Base-by-base conservation (phyloP, 2,329 filamentous ascomycete genomes). In the Helotiales sp. region DNA sequence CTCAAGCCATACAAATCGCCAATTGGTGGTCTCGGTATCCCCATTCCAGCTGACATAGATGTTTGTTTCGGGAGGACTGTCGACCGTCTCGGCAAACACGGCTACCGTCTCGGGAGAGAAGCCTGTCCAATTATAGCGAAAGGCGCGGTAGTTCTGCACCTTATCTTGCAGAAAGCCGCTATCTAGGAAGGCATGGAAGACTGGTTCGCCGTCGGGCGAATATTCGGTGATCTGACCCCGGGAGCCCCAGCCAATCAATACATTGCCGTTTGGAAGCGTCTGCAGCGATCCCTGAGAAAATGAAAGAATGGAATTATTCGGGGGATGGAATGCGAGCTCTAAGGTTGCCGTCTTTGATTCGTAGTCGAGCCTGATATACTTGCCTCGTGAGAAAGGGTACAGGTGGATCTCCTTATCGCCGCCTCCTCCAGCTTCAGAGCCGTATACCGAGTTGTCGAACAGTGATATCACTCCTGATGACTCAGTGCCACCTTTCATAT, bases 1-100 rank as follows among this genome's bases (percentile, higher is more conserved):
- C n/a, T n/a, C n/a, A n/a, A n/a, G n/a, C n/a, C n/a, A n/a, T n/a
- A n/a, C n/a, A 34, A 56, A 56, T 27, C 13, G 25, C 83, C 82
- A 81, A 3, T 55, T 38, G 2, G 65, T 69, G 0, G 76, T 77
- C 64, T 77, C 74, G 0, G 78, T 81, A 48, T 79, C 78, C 4
- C 79, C 79, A 56, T 81, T 81, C 79, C 79, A 82, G 4, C 78
- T 82, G 2, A 83, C 80, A 67, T 80, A 85, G 8, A 73, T 70
- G 59, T 69, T 74, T 8, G 67, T 70, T 22, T 62, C 64, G 1
- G 71, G 70, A 17, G 67, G 68, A 10, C 63, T 57, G n/a, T n/a
- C n/a, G n/a, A n/a, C n/a, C 8, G 58, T 57, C 40, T 71, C 71
- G 3, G 75, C 75, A 5, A 72, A 68, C 15, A 75, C 69, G 0